These are phyloP conservation scores for Ogataea populi-albae DNA, from an alignment of 805 yeast species.

Conservation along the genomic window DNA sequence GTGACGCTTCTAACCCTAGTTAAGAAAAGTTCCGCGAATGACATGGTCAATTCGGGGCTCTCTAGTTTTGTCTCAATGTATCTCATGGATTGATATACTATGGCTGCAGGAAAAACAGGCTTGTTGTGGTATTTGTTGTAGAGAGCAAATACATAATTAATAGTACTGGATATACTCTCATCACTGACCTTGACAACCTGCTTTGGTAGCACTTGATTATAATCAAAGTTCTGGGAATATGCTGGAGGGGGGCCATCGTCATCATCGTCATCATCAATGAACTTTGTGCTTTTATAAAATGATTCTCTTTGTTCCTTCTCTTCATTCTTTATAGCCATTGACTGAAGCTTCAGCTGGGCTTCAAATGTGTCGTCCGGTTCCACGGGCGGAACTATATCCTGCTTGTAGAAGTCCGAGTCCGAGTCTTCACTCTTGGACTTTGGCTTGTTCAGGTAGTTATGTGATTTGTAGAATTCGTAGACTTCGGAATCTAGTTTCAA, in stretches of 20 bases:
- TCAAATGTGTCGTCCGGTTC: slow-evolving; percentile 28
- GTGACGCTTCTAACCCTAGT: slow-evolving; percentile 60
- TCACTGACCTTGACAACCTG: slow-evolving; percentile 65
- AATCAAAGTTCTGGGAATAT: slow-evolving; percentile 46
- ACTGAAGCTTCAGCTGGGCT: slow-evolving; percentile 37
- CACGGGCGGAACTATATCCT: slow-evolving; percentile 13
- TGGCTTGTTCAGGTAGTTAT: slow-evolving; percentile 37
- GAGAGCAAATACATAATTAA: slow-evolving; percentile 46
- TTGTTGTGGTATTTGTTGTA: slow-evolving; percentile 47
- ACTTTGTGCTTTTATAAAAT: slow-evolving; percentile 24
- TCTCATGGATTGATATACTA: slow-evolving; percentile 66
- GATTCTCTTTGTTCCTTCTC: slow-evolving; percentile 13
- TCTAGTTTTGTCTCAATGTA: slow-evolving; percentile 59
- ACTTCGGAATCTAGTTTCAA: slow-evolving; percentile 56
- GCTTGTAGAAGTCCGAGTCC: slow-evolving; percentile 17
- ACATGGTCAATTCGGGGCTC: slow-evolving; percentile 54
- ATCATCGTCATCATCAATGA: slow-evolving; percentile 32
- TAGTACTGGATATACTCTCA: slow-evolving; percentile 46
- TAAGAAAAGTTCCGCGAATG: slow-evolving; percentile 56
- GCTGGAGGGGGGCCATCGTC: slow-evolving; percentile 28
- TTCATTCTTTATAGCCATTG: slow-evolving; percentile 33
- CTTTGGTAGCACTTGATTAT: slow-evolving; percentile 49
- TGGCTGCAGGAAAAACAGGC: slow-evolving; percentile 62
- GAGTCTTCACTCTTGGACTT: slow-evolving; percentile 3
- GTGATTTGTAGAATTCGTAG: slow-evolving; percentile 55